Conservation (phyloP, 2,329 filamentous ascomycete genomes). For the Salinomyces thailandicus region DNA sequence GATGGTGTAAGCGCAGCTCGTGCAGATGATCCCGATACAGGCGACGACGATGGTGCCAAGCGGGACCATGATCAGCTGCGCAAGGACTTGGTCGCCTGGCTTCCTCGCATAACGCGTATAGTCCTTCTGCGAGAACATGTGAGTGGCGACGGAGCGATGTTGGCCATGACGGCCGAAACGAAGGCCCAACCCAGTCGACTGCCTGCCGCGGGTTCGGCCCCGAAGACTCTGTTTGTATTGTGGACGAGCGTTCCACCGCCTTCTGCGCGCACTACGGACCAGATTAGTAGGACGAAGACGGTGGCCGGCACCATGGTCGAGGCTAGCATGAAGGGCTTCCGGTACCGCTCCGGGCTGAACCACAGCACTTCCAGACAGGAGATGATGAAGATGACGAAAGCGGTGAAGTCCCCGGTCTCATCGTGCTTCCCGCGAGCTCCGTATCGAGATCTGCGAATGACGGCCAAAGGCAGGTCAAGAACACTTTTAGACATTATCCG, state of each 20-base stretch:
- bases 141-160: slow-evolving; percentile 81
- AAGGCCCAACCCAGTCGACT: slow-evolving; percentile 71
- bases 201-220: slow-evolving; percentile 43
- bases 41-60: slow-evolving; percentile 54
- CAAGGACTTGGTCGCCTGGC: slow-evolving; percentile 66
- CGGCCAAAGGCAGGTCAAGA: slow-evolving; percentile 76
- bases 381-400: slow-evolving; percentile 82
- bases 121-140: slow-evolving; percentile 69
- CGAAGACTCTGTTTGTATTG: neutral
- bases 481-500: slow-evolving; percentile 68
- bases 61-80: slow-evolving; percentile 54
- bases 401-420: slow-evolving; percentile 65
- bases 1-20: neutral
- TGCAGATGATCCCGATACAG: slow-evolving; percentile 44
- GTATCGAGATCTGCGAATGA: slow-evolving; percentile 34
- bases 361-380: slow-evolving; percentile 69
- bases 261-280: slow-evolving; percentile 71
- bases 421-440: slow-evolving; percentile 45
- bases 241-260: slow-evolving; percentile 69
- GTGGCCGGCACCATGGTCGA: slow-evolving; percentile 71
- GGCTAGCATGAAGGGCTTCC: slow-evolving; percentile 89
- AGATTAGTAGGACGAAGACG: slow-evolving; percentile 78
- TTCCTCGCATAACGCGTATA: slow-evolving; percentile 74
- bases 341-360: slow-evolving; percentile 80
- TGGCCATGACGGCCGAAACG: slow-evolving; percentile 75